Conservation (phyloP, 108 stramenopile species). For the Nitzschia sp. region DNA sequence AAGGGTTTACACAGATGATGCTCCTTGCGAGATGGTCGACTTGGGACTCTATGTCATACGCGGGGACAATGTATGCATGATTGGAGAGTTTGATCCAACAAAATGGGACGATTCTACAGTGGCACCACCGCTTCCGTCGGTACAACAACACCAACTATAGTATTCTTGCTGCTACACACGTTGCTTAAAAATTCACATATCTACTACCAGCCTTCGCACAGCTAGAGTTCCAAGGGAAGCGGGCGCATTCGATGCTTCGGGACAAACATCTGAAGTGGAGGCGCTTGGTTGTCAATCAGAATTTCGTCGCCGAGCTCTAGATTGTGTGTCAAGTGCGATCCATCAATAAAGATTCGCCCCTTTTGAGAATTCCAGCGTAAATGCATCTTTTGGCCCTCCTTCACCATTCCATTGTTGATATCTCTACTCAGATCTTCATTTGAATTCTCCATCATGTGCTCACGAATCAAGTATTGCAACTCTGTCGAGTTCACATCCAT, state of each 20-base stretch:
- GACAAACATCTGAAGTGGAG: conserved; percentile 77
- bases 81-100: conserved; percentile 44
- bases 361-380: conserved; percentile 95
- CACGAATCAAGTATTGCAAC: conserved; percentile 93
- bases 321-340: conserved; percentile 87
- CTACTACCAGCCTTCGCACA: too few species aligned
- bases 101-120: conserved; percentile 27
- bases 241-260: conserved; percentile 10
- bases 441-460: conserved; percentile 82
- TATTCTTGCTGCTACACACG: not conserved
- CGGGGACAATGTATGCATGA: conserved; percentile 82
- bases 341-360: conserved; percentile 91
- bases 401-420: conserved; percentile 76
- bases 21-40: conserved; percentile 65
- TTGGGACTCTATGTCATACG: conserved; percentile 81
- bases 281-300: conserved; percentile 82
- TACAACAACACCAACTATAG: conserved; percentile 38
- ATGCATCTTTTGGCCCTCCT: conserved; percentile 73
- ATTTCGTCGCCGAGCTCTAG: conserved; percentile 95
- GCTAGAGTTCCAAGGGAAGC: not conserved
- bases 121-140: conserved; percentile 36
- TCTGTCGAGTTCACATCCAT: conserved; percentile 73
- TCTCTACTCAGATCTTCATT: conserved; percentile 53
- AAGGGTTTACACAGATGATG: conserved; percentile 65
- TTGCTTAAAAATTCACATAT: too few species aligned